These are phyloP conservation scores for Penicillium corylophilum DNA, from an alignment of 2,329 filamentous ascomycete genomes.

Conservation along the genomic window DNA sequence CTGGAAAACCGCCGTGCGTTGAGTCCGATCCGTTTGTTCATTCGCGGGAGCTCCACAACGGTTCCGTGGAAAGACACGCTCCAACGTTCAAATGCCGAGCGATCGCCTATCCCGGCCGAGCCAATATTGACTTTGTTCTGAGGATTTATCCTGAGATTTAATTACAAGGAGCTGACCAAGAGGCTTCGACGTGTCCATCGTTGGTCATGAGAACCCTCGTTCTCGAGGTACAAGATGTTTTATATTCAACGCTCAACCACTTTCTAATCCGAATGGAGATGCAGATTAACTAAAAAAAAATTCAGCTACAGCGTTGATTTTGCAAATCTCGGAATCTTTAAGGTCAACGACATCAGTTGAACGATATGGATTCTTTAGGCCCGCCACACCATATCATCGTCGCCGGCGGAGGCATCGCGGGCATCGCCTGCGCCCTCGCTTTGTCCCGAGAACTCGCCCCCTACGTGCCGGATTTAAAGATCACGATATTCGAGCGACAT, in stretches of 20 bases:
- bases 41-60: not conserved
- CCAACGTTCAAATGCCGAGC: slow-evolving; percentile 13
- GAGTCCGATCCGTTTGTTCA: not conserved
- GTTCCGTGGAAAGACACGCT: not conserved
- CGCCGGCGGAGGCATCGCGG: slow-evolving; percentile 37
- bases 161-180: not conserved
- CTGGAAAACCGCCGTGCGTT: not conserved
- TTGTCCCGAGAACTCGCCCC: slow-evolving; percentile 34
- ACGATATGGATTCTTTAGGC: slow-evolving; percentile 13
- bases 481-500: slow-evolving; percentile 43
- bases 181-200: not conserved
- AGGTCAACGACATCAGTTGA: not conserved
- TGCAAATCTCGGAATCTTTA: not conserved
- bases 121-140: slow-evolving; percentile 5
- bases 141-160: not conserved
- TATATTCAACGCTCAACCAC: not conserved
- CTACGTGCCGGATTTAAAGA: slow-evolving; percentile 34
- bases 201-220: not conserved
- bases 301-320: not conserved
- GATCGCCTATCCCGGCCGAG: slow-evolving; percentile 24
- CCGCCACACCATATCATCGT: slow-evolving; percentile 31
- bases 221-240: not conserved
- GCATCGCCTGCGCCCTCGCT: slow-evolving; percentile 34
- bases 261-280: not conserved
- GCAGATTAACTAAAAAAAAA: not conserved